Conservation (phyloP, 129 eudicot genomes). For the Flaveria bidentis region DNA sequence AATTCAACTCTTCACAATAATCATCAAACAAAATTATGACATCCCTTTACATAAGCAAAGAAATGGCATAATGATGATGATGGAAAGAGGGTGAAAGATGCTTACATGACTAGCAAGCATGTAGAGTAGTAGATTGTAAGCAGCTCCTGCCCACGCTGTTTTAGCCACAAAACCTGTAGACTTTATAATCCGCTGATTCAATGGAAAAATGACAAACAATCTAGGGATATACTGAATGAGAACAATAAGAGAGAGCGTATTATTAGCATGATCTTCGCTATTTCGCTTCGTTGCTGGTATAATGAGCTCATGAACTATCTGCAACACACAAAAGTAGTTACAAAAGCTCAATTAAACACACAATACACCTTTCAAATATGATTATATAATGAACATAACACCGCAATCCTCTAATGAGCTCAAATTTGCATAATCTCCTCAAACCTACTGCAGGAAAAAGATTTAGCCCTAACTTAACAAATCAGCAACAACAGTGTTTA, state of each 20-base stretch:
- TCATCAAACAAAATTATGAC: no score
- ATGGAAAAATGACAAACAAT: slow-evolving; percentile 79
- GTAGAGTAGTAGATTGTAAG: slow-evolving; percentile 85
- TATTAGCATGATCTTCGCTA: slow-evolving; percentile 62
- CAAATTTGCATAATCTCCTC: background rate
- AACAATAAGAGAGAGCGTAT: slow-evolving; percentile 78
- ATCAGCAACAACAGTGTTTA: background rate
- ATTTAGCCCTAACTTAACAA: background rate
- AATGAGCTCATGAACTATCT: slow-evolving; percentile 68
- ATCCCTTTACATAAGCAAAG: no score
- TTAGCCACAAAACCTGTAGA: slow-evolving; percentile 85
- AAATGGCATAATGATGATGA: no score
- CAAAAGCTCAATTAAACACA: background rate
- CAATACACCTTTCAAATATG: background rate
- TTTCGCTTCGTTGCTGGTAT: slow-evolving; percentile 67
- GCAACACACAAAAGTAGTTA: slow-evolving; percentile 29
- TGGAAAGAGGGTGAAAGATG: background rate
- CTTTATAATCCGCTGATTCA: slow-evolving; percentile 72
- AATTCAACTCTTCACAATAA: background rate
- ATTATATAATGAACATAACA: no score
- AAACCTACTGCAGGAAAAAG: background rate
- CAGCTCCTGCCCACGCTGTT: slow-evolving; percentile 99
- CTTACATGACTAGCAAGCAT: slow-evolving; percentile 93
- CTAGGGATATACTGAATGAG: slow-evolving; percentile 85
- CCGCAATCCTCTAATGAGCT: background rate